These are phyloP conservation scores for Wickerhamomyces mucosus DNA, from an alignment of 805 yeast genomes.

Conservation along the genomic window DNA sequence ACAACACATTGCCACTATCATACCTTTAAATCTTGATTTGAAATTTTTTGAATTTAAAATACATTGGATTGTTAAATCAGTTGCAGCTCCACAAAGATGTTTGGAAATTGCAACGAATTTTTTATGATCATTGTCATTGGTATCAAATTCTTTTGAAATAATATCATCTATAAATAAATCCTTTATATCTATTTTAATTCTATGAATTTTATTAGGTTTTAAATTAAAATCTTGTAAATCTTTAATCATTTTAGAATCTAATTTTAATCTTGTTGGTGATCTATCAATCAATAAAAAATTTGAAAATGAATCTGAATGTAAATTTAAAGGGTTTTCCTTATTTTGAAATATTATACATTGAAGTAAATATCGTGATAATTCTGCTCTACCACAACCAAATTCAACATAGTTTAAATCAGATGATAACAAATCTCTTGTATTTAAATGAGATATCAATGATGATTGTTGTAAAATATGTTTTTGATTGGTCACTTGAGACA, in stretches of 20 bases:
- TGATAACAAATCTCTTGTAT: conserved; percentile 29
- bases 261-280: conserved; percentile 67
- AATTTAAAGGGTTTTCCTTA: conserved; percentile 8
- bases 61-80: conserved; percentile 73
- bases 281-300: conserved; percentile 63
- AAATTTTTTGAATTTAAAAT: conserved; percentile 32
- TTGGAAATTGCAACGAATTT: conserved; percentile 62
- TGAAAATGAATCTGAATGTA: conserved; percentile 1
- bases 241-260: conserved; percentile 55
- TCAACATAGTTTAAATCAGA: conserved; percentile 41
- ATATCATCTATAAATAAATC: conserved; percentile 50
- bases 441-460: conserved; percentile 63
- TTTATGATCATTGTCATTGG: conserved; percentile 1
- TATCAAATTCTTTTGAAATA: conserved; percentile 20
- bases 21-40: conserved; percentile 33
- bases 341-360: conserved; percentile 20
- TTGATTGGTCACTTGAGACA: conserved; percentile 36
- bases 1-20: conserved; percentile 88
- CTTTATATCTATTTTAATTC: conserved; percentile 72
- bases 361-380: conserved; percentile 57
- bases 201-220: conserved; percentile 26
- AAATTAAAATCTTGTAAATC: conserved; percentile 32
- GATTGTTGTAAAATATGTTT: conserved; percentile 83
- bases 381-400: conserved; percentile 91
- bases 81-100: conserved; percentile 91